Conservation (phyloP, 768 basidiomycete genomes). For the Epithele typhae region DNA sequence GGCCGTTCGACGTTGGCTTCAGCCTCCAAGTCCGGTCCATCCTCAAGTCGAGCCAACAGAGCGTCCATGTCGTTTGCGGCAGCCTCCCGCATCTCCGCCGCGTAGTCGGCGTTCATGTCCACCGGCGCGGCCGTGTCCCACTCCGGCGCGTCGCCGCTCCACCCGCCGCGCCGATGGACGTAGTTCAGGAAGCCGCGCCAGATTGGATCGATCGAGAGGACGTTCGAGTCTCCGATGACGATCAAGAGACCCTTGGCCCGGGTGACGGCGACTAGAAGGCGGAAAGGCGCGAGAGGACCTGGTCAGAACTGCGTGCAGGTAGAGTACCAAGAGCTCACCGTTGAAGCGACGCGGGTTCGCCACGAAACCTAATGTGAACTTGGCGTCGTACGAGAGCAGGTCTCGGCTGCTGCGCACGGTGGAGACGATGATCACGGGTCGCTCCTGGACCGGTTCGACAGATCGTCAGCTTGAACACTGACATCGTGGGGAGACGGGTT, state of each 20-base stretch:
- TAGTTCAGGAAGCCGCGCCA: constrained; percentile 62
- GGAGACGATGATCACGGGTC: constrained; percentile 33
- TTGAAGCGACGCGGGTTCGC: constrained; percentile 34
- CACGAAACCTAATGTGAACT: constrained; percentile 31
- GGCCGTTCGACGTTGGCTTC: constrained; percentile 14
- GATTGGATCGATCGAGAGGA: constrained; percentile 53
- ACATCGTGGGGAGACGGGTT: background rate
- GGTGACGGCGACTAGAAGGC: constrained; percentile 53
- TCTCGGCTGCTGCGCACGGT: constrained; percentile 33
- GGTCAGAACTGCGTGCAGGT: background rate
- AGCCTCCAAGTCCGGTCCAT: constrained; percentile 14
- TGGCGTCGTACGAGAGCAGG: constrained; percentile 23
- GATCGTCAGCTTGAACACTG: background rate
- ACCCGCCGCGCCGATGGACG: constrained; percentile 45
- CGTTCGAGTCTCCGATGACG: constrained; percentile 54
- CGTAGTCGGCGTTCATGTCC: constrained; percentile 37
- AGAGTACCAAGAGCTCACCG: constrained; percentile 22
- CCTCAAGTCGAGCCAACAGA: constrained; percentile 24
- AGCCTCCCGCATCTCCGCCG: constrained; percentile 19
- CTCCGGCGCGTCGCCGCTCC: constrained; percentile 37
- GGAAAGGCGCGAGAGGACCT: background rate
- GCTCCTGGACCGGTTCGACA: constrained; percentile 24
- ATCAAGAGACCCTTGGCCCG: constrained; percentile 62
- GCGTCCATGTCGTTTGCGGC: constrained; percentile 33
- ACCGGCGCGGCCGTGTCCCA: constrained; percentile 35